Evolutionary conservation across 495 filamentous ascomycete genomes (phyloP), one percentile per base, ranked within the genome.

Genomic region (Xylaria palmicola): DNA sequence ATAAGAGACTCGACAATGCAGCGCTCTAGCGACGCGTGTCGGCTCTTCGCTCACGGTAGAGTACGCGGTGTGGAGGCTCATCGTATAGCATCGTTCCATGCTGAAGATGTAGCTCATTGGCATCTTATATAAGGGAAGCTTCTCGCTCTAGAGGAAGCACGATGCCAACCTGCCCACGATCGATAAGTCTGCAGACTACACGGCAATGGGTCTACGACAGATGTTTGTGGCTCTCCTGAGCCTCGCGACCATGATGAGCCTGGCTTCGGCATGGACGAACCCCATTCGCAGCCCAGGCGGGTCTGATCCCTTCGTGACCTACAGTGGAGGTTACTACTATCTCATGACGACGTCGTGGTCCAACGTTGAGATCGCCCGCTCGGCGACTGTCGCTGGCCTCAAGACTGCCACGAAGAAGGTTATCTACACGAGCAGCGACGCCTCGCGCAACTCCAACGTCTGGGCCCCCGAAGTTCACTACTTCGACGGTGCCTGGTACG

Each of bases 381-480:
- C 83, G 0, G 76, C 72, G 0, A 84, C 78, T 6, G 70, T 86
- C 30, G 72, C 75, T 10, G 82, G 78, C 0, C 72, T 86, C 6
- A 72, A 74, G 55, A 75, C 72, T 1, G 80, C 80, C 0, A 56
- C 73, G n/a, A 74, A 74, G n/a, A 83, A 81, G 62, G 64, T 74
- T 0, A 75, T 82, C 22, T 83, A 78, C 55, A 75, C 69, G 12
- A 75, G 75, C 40, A 68, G 56, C 39, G 72, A 71, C 32, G 41
- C 75, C 0, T 60, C 63, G 5, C 72, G 77, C 5, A 77, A 77
- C 68, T 79, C 76, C 49, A 82, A 84, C 60, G 80, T 85, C 36
- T 86, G 82, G 83, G 82, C 82, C 0, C 83, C 82, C 2, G 83
- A 84, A 67, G 68, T 80, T 3, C 80, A 83, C 58, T 74, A 75